These are phyloP conservation scores for Diaporthe citriasiana DNA, from an alignment of 2,329 filamentous ascomycete genomes.

Conservation along the genomic window DNA sequence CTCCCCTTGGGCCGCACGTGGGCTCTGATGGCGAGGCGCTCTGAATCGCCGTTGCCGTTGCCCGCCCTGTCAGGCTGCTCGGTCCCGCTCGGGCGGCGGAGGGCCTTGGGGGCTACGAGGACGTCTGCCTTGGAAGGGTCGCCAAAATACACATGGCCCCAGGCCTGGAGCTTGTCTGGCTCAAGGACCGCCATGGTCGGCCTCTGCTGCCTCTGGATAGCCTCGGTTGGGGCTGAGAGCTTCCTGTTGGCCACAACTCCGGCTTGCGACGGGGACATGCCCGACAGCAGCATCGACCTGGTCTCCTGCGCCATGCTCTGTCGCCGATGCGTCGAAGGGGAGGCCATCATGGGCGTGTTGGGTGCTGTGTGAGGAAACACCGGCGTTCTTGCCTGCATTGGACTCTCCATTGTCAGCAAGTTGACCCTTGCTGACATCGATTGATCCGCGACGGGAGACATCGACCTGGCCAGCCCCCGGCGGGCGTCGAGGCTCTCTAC, in stretches of 20 bases:
- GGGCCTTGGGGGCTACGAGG: conserved; percentile 59
- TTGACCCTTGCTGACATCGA: conserved; percentile 46
- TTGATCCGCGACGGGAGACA: conserved; percentile 51
- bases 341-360: conserved; percentile 41
- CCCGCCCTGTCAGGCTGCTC: conserved; percentile 38
- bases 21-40: conserved; percentile 57
- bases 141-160: conserved; percentile 58
- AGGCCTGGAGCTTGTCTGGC: conserved; percentile 55
- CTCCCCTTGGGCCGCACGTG: conserved; percentile 58
- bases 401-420: conserved; percentile 47
- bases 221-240: conserved; percentile 45
- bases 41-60: conserved; percentile 36
- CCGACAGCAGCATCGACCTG: conserved; percentile 51
- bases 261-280: conserved; percentile 43
- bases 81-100: conserved; percentile 52
- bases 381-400: conserved; percentile 35
- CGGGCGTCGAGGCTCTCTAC: conserved; percentile 53
- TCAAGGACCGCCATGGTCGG: conserved; percentile 48
- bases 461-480: conserved; percentile 43
- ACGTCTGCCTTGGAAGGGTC: conserved; percentile 59
- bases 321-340: conserved; percentile 40
- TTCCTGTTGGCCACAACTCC: conserved; percentile 45
- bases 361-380: conserved; percentile 31
- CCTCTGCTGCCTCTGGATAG: conserved; percentile 42
- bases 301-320: conserved; percentile 51